These are phyloP conservation scores for Starmerella apicola DNA, from an alignment of 805 yeast species.

Conservation along the genomic window DNA sequence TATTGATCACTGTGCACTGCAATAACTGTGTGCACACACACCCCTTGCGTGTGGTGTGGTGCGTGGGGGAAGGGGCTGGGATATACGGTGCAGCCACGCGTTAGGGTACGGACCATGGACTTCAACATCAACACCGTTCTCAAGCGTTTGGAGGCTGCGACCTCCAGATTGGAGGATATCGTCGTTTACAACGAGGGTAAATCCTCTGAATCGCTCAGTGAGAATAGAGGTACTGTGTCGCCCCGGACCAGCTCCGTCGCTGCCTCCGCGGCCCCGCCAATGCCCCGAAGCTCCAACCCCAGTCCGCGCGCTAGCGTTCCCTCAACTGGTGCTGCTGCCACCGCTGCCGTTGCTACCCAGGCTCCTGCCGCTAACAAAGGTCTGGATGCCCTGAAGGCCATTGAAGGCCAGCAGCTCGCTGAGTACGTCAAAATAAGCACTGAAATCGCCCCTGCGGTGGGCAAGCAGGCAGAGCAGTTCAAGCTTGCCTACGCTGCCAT, in stretches of 20 bases:
- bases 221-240: constrained; percentile 2
- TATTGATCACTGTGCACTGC: too few relatives aligned
- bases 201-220: constrained; percentile 23
- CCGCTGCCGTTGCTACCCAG: constrained; percentile 5
- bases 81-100: neutral
- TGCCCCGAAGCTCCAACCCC: neutral
- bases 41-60: too few relatives aligned
- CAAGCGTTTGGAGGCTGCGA: constrained; percentile 79
- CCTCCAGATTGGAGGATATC: constrained; percentile 82
- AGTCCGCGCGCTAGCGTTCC: neutral
- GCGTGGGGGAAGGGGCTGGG: too few relatives aligned
- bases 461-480: constrained; percentile 29
- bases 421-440: constrained; percentile 10
- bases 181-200: constrained; percentile 23
- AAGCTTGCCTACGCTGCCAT: constrained; percentile 15
- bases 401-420: constrained; percentile 4
- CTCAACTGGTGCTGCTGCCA: constrained; percentile 1
- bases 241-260: constrained; percentile 2
- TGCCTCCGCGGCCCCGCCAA: constrained; percentile 3
- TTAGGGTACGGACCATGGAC: constrained; percentile 62
- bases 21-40: too few relatives aligned
- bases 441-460: constrained; percentile 16
- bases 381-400: neutral
- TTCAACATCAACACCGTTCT: constrained; percentile 71
- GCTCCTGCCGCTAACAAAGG: neutral